phyloP scores from a whole-genome alignment of 495 filamentous ascomycete species.

The Podospora comata region DNA sequence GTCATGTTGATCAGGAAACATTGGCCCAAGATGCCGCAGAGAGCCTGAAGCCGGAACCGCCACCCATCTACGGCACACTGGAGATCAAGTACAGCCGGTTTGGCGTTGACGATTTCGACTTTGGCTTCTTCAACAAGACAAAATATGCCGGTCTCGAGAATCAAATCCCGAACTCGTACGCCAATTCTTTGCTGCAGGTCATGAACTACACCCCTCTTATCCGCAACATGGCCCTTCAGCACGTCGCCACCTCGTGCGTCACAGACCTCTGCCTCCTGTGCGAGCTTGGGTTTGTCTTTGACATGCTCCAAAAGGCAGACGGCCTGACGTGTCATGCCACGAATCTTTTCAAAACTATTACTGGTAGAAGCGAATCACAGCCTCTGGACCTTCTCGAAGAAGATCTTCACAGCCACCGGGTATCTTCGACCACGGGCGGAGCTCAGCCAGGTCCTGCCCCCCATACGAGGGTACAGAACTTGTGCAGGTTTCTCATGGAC shows the following conservation, averaged over 20 bases:
- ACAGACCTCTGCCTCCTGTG: slow-evolving; percentile 83
- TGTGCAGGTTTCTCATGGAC: slow-evolving; percentile 32
- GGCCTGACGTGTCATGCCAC: slow-evolving; percentile 96
- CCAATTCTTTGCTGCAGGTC: slow-evolving; percentile 88
- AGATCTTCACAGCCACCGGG: slow-evolving; percentile 46
- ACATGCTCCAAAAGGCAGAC: slow-evolving; percentile 95
- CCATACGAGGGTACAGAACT: slow-evolving; percentile 23
- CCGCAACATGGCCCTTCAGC: slow-evolving; percentile 85
- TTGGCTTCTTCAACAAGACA: slow-evolving; percentile 89
- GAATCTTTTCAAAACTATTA: slow-evolving; percentile 87
- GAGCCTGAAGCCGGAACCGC: slow-evolving; percentile 68
- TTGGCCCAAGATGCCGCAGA: slow-evolving; percentile 58
- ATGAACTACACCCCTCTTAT: slow-evolving; percentile 85
- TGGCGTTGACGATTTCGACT: slow-evolving; percentile 97
- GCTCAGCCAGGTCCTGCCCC: background rate
- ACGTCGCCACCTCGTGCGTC: slow-evolving; percentile 79
- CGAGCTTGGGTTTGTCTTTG: slow-evolving; percentile 92
- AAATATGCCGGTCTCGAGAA: slow-evolving; percentile 88
- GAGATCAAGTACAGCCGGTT: slow-evolving; percentile 98
- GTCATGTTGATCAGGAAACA: slow-evolving; percentile 46
- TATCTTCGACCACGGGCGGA: slow-evolving; percentile 9
- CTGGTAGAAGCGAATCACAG: slow-evolving; percentile 69
- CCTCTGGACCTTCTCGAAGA: slow-evolving; percentile 79
- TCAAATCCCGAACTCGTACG: slow-evolving; percentile 93
- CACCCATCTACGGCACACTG: slow-evolving; percentile 80